A percentile compares a stretch with the other conserved stretches of the same genome.
These are phyloP conservation scores for Harrya chromipes DNA, from an alignment of 768 basidiomycete genomes.

Conservation along the genomic window DNA sequence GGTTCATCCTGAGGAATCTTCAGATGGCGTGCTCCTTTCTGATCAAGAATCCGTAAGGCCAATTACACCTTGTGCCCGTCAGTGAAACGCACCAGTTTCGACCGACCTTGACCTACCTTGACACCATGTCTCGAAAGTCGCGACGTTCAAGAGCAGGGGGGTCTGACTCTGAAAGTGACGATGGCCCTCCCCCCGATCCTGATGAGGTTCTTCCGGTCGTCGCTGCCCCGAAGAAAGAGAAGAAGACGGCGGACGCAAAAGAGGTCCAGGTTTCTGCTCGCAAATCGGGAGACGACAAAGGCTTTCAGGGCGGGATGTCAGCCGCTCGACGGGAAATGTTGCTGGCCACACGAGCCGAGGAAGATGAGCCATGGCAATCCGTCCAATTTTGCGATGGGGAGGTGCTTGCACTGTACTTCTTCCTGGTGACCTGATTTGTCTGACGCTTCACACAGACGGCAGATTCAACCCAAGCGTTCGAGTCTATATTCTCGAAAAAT, in stretches of 20 bases:
- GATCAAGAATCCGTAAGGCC: conserved; percentile 41
- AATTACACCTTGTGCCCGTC: conserved; percentile 75
- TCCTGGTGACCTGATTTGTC: conserved; percentile 2
- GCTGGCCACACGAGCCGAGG: conserved; percentile 65
- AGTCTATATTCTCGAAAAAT: conserved; percentile 60
- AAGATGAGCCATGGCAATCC: conserved; percentile 74
- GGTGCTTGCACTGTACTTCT: conserved; percentile 40
- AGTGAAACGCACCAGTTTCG: conserved; percentile 78
- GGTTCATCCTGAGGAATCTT: neutral
- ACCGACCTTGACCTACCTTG: conserved; percentile 79
- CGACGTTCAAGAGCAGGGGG: conserved; percentile 49
- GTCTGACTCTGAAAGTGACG: conserved; percentile 68
- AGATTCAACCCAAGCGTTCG: conserved; percentile 56
- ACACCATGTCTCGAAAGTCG: conserved; percentile 62
- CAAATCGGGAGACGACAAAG: conserved; percentile 61
- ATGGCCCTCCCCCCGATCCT: conserved; percentile 77
- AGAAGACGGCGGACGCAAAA: conserved; percentile 55
- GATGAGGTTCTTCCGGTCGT: conserved; percentile 57
- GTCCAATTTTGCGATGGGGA: conserved; percentile 63
- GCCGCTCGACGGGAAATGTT: conserved; percentile 74
- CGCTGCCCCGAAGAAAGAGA: conserved; percentile 51
- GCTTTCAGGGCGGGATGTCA: conserved; percentile 65
- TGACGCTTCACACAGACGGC: conserved; percentile 43
- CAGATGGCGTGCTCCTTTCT: conserved; percentile 6
- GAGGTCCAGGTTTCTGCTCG: conserved; percentile 78